Evolutionary conservation across 2,329 filamentous ascomycete genomes (phyloP), one percentile per base, ranked within the genome.

Genomic region (Lanzia echinophila): DNA sequence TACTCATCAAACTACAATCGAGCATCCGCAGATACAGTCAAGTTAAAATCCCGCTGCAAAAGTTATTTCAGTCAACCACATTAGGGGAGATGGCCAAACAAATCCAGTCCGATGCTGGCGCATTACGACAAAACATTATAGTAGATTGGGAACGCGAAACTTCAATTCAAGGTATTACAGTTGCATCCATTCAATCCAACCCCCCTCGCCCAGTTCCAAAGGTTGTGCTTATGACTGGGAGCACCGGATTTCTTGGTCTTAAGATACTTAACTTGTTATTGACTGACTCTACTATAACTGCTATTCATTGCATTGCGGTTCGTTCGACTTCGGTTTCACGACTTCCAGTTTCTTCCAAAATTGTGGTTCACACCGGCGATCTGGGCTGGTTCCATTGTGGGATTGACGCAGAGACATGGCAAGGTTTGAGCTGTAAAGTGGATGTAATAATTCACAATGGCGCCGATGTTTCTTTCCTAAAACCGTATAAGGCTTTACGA

Each of bases 401-500:
- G 12, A 13, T 48, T 15, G 12, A n/a, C 2, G 13, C 13, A 36
- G 11, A 5, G 6, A 17, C 12, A 2, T 39, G 36, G 10, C 15
- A 17, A 13, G 15, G 32, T 22, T 12, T 36, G n/a, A 6, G 6
- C 19, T 13, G 6, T 15, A 12, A 62, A 2, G 68, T 65, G 1
- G 70, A 77, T 59, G 60, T 75, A 4, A 74, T 85, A 43, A 75
- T 86, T 28, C 83, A 81, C 61, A 71, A 68, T 44, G 77, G 72
- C 6, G 74, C 74, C 10, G 68, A 72, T 11, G 63, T 65, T 11
- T 70, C 63, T 7, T 72, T 64, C 59, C 52, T 65, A 55, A 69
- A 74, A 20, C 59, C 60, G 2, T 76, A 74, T 57, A 28, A 57
- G 7, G 58, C 62, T 0, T 61, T 75, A 0, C 61, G 65, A 1